Conservation (phyloP, 2,329 filamentous ascomycete species). For the Nannizziopsis arthrosporioides region DNA sequence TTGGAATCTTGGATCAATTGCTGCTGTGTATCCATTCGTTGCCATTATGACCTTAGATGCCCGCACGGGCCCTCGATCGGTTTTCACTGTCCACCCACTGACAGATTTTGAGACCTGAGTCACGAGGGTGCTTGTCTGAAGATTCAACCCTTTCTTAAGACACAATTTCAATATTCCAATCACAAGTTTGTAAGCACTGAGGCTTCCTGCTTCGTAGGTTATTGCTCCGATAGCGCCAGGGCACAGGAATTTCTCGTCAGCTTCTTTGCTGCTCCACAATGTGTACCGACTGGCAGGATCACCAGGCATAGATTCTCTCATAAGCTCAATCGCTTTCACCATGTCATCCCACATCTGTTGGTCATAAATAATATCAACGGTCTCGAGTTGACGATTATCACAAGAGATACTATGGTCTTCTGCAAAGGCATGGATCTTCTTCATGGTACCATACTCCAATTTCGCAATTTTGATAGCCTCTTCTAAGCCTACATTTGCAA, state of each 20-base stretch:
- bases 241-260: slow-evolving; percentile 32
- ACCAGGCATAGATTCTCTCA: slow-evolving; percentile 37
- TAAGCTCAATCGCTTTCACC: slow-evolving; percentile 32
- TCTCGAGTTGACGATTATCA: slow-evolving; percentile 42
- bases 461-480: slow-evolving; percentile 42
- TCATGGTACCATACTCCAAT: slow-evolving; percentile 44
- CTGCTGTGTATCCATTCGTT: slow-evolving; percentile 44
- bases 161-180: slow-evolving; percentile 38
- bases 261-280: slow-evolving; percentile 35
- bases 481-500: slow-evolving; percentile 34
- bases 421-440: slow-evolving; percentile 46
- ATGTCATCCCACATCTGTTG: slow-evolving; percentile 31
- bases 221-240: slow-evolving; percentile 38
- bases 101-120: slow-evolving; percentile 14
- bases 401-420: slow-evolving; percentile 38
- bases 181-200: slow-evolving; percentile 32
- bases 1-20: slow-evolving; percentile 35
- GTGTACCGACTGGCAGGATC: slow-evolving; percentile 36
- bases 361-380: slow-evolving; percentile 50
- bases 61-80: slow-evolving; percentile 33
- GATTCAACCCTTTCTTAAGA: slow-evolving; percentile 25
- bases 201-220: slow-evolving; percentile 36
- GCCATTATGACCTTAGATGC: slow-evolving; percentile 40
- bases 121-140: slow-evolving; percentile 25
- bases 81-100: slow-evolving; percentile 25